Evolutionary conservation across 2,329 filamentous ascomycete genomes (phyloP), one percentile per base, ranked within the genome.

Genomic region (Ophiostoma tasmaniense): DNA sequence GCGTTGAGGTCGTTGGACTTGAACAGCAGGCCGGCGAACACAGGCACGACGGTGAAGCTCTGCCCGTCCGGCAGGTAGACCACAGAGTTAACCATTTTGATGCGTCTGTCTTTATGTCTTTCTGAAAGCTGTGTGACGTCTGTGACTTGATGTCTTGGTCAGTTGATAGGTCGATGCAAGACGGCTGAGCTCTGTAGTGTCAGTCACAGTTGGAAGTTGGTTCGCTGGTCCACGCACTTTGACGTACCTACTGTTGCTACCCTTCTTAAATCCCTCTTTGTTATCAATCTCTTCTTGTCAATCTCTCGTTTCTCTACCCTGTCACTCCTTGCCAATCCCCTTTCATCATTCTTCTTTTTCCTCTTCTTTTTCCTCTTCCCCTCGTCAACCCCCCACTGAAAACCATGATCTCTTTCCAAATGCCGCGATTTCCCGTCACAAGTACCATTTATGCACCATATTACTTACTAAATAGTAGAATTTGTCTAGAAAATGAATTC

Each of bases 21-120:
- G 87, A 97, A 97, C 75, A 89, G 91, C 69, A 95, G 84, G 39
- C 94, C 94, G n/a, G 91, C 92, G 77, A 97, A 97, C 33, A 97
- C 92, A 0, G 93, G 91, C 17, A 87, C 88, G 39, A 96, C 90
- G 2, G 89, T 90, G 75, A 95, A 85, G 72, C 84, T 89, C 80
- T 95, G 92, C 75, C 93, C 94, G 79, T 97, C 96, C 65, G 94
- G 94, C 73, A 98, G 83, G 77, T 90, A 86, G 70, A 93, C 82
- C 64, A 85, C 77, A 37, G 79, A 77, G 59, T 77, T 72, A 8
- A 68, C 71, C 76, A 78, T 78, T 22, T 25, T 33, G 59, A 8
- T 52, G 33, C 3, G 5, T 33, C 25, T 28, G 22, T 25, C 2
- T 14, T 25, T 13, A 3, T 25, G 8, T 39, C 30, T 22, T 6